Evolutionary conservation across 2,329 filamentous ascomycete genomes (phyloP), one percentile per base, ranked within the genome.

Genomic region (Stagonosporopsis rhizophila): DNA sequence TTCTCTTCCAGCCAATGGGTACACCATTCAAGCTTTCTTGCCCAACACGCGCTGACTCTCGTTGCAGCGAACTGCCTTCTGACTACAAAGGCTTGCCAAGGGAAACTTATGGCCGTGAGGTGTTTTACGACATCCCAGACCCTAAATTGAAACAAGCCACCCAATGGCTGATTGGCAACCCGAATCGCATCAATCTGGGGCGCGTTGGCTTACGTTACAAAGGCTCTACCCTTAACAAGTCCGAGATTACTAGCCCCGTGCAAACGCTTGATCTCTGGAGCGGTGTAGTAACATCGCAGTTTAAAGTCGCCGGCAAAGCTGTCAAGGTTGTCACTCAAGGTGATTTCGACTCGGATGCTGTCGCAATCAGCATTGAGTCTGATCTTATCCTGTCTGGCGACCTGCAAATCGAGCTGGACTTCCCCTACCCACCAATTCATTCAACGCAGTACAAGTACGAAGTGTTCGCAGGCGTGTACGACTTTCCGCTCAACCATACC

Each of bases 81-180:
- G 47, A 65, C 12, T 70, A 67, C 47, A 67, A 68, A 2, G 78
- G 77, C 0, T 41, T 79, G 6, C 68, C 76, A 52, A 75, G 75
- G 66, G 76, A 76, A 65, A 77, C 77, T 5, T 76, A 79, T 56
- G 77, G 70, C n/a, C 63, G 73, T 8, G 64, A 78, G 12, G 73
- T 79, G 1, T 78, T 75, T 41, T 79, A 79, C 55, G 71, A 75
- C 12, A 70, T 77, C 44, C 75, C 74, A 1, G 79, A 79, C 54
- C 73, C 77, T 1, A 72, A 72, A 2, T 64, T 79, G 19, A 61
- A 65, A 25, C 65, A 72, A 22, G 78, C 77, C 11, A 81, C 80
- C 1, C 79, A 83, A 44, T 85, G 82, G 82, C 64, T 84, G 0
- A 82, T 82, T 22, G 72, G 75, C 42, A 84, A 84, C 53, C 82